Base-by-base conservation (phyloP, 805 yeast genomes). In the Hyphopichia homilentoma region DNA sequence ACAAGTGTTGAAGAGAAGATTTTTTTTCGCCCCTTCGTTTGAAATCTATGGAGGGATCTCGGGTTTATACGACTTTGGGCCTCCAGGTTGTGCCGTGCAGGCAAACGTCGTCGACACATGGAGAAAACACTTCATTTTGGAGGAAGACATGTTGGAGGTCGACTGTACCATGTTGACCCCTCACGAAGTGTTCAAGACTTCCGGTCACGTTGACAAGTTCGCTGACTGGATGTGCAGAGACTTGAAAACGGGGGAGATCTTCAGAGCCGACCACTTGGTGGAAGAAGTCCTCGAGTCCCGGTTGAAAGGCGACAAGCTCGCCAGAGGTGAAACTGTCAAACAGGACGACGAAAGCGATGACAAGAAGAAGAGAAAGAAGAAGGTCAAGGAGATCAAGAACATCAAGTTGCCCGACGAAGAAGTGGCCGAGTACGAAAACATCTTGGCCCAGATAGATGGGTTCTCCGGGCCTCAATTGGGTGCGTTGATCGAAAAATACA, bases 211-310 rank as follows among this genome's bases (percentile, higher is more conserved):
- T 44, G 99, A 93, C 63, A 93, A 93, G 72, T 93, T 93, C 58
- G 86, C 97, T 45, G 99, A 93, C 64, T 93, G 96, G 96, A 93
- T 93, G 98, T 88, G 96, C 65, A 81, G 84, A 53, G 99, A 93
- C 64, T 70, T 79, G 53, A 85, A 85, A 59, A 85, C 96, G 25
- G 98, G 98, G 47, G 99, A 93, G 68, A 93, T 93, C 49, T 93
- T 93, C 73, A 79, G 99, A 67, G 97, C 97, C 33, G 99, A 93
- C 64, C 99, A 93, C 64, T 71, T 93, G 51, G 95, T 93, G 31
- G 99, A 93, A 69, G 98, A 93, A 69, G 98, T 94, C 8, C 70
- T 93, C 48, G 99, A 93, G 70, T 75, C 95, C 38, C 79, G 98
- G 61, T 75, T 93, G 61, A 93, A 90, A 67, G 99, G 99, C 52